These are phyloP conservation scores for Paracorniculantispora psalliotae DNA, from an alignment of 2,329 filamentous ascomycete species.

Conservation along the genomic window DNA sequence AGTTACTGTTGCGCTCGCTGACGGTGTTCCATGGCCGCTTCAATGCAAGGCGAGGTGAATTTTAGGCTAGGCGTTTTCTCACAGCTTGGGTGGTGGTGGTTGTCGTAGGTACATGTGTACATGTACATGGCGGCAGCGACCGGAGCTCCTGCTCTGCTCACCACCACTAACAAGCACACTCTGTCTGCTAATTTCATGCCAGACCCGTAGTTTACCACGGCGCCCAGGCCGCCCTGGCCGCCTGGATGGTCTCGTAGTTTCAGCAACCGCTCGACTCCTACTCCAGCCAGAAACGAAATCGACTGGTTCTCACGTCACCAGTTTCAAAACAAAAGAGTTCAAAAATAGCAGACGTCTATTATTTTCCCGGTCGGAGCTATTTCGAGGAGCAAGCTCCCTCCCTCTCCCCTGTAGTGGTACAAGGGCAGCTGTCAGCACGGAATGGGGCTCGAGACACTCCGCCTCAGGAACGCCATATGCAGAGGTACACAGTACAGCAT, in stretches of 20 bases:
- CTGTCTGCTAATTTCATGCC: too few relatives aligned
- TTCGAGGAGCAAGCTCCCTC: not conserved
- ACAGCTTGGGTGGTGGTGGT: not conserved
- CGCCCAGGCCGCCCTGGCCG: too few relatives aligned
- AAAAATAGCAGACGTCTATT: not conserved
- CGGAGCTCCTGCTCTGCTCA: too few relatives aligned
- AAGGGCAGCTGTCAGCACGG: not conserved
- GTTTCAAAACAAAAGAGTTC: not conserved
- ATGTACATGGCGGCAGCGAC: too few relatives aligned
- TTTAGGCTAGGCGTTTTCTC: slow-evolving; percentile 3
- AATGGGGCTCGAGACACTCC: too few relatives aligned
- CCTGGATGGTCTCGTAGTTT: not conserved
- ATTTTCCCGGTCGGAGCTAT: not conserved
- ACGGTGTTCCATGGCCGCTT: not conserved
- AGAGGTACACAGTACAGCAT: not conserved
- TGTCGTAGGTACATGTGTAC: too few relatives aligned
- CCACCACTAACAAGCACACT: too few relatives aligned
- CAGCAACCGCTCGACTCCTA: not conserved
- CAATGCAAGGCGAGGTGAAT: not conserved
- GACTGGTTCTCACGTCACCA: not conserved
- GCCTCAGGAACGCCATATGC: not conserved
- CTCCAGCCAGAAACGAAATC: not conserved
- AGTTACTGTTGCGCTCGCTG: not conserved
- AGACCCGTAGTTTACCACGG: too few relatives aligned
- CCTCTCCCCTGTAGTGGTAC: not conserved